These are phyloP conservation scores for Setomelanomma holmii DNA, from an alignment of 2,329 filamentous ascomycete species.

Conservation along the genomic window DNA sequence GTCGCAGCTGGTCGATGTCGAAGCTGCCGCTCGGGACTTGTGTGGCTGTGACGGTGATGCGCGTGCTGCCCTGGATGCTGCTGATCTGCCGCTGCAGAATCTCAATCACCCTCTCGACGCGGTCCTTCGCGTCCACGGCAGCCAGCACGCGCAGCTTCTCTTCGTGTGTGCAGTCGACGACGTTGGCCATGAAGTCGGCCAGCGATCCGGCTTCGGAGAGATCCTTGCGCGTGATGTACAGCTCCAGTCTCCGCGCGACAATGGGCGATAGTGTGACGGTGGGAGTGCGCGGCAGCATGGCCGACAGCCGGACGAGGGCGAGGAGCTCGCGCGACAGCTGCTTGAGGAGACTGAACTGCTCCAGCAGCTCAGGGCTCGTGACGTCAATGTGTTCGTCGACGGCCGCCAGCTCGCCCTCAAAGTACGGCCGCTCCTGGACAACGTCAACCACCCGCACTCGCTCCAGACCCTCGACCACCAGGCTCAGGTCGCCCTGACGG, in stretches of 20 bases:
- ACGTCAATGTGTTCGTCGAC: conserved; percentile 67
- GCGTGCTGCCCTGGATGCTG: conserved; percentile 84
- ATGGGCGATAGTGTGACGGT: conserved; percentile 76
- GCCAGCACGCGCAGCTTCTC: conserved; percentile 89
- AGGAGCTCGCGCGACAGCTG: conserved; percentile 85
- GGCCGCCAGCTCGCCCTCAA: conserved; percentile 79
- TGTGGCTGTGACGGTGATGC: conserved; percentile 78
- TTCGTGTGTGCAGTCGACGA: conserved; percentile 85
- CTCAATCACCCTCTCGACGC: conserved; percentile 82
- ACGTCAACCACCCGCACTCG: conserved; percentile 78
- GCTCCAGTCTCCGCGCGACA: conserved; percentile 83
- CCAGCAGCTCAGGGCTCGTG: conserved; percentile 62
- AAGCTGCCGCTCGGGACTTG: conserved; percentile 56
- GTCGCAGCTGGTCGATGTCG: conserved; percentile 54
- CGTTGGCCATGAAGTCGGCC: conserved; percentile 96
- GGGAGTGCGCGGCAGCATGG: conserved; percentile 76
- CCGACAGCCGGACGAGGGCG: conserved; percentile 81
- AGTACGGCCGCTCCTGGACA: conserved; percentile 80
- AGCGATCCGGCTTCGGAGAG: conserved; percentile 81
- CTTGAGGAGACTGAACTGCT: conserved; percentile 82
- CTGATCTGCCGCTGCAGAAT: conserved; percentile 83
- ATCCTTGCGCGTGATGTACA: conserved; percentile 85
- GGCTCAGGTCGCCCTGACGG: conserved; percentile 68
- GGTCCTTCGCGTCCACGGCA: conserved; percentile 77
- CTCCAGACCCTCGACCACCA: conserved; percentile 85